Base-by-base conservation (phyloP, 2,329 filamentous ascomycete species). In the Fusarium piperis region DNA sequence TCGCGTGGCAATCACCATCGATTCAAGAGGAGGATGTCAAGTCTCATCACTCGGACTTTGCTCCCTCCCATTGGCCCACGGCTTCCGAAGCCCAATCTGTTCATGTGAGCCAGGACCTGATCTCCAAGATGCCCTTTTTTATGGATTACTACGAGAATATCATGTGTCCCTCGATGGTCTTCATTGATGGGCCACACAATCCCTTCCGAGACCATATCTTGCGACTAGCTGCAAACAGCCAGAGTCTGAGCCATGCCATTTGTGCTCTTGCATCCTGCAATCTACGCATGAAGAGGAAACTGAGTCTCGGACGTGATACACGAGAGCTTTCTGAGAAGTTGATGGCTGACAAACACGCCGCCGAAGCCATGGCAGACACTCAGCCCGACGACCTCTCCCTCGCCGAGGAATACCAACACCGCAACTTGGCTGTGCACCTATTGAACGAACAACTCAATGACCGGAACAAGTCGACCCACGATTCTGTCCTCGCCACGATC, bases 111-210 rank as follows among this genome's bases (percentile, higher is more conserved):
- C 78, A 88, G 79, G 83, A 92, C 80, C 83, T 93, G 76, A 90
- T 93, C 67, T 90, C 92, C 65, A 92, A 94, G 78, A 92, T 97
- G 84, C 92, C 93, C 72, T 97, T 93, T 81, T 92, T 97, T 78
- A 92, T 98, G 85, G 93, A 97, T 79, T 97, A 97, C 82, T 98
- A 97, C 82, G 92, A 95, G 78, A 94, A 94, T 80, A 93, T 94
- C 78, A 95, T 98, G 83, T 96, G 94, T 73, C 93, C 94, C 6
- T 94, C 94, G 65, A 93, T 98, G 81, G 94, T 98, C 57, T 93
- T 94, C 73, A 94, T 97, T 79, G 95, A 98, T 79, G 91, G 91
- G 12, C 92, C 93, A 2, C 88, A 87, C 69, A 98, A 97, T 79
- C 95, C 95, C 1, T 98, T 95, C 79, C 88, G 94, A 68, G 90